phyloP scores from a whole-genome alignment of 805 yeast genomes.

The Wickerhamomyces chaumierensis region DNA sequence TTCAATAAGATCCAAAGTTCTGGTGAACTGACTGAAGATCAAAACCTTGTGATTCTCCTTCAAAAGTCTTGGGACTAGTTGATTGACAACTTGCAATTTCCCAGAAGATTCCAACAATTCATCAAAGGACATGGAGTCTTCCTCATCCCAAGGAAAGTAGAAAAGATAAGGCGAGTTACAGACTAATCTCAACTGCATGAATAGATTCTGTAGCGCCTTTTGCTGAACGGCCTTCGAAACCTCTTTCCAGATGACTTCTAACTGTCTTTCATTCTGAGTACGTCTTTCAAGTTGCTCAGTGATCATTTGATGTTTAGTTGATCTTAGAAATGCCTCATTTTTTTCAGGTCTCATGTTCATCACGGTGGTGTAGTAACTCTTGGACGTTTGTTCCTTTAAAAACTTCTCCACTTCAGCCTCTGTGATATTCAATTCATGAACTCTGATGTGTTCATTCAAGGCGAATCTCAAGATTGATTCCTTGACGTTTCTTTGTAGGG shows the following conservation, averaged over 20 bases:
- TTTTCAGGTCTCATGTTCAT: slow-evolving; percentile 1
- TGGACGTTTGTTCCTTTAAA: slow-evolving; percentile 26
- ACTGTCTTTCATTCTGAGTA: slow-evolving; percentile 5
- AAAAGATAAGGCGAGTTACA: slow-evolving; percentile 82
- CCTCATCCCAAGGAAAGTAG: slow-evolving; percentile 62
- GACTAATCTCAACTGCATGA: slow-evolving; percentile 77
- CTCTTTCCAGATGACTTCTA: slow-evolving; percentile 6
- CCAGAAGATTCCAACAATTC: slow-evolving; percentile 49
- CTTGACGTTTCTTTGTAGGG: slow-evolving; percentile 34
- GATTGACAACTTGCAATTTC: slow-evolving; percentile 60
- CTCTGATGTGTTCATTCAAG: slow-evolving; percentile 38
- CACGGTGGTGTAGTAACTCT: slow-evolving; percentile 12
- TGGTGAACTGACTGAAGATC: slow-evolving; percentile 80
- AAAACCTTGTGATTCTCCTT: slow-evolving; percentile 53
- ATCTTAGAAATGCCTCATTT: slow-evolving; percentile 8
- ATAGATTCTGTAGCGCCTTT: slow-evolving; percentile 50
- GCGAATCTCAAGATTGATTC: slow-evolving; percentile 33
- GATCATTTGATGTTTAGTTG: slow-evolving; percentile 5
- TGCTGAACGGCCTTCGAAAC: slow-evolving; percentile 31
- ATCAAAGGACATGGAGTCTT: slow-evolving; percentile 26
- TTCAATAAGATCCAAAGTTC: slow-evolving; percentile 67
- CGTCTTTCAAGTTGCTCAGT: neutral
- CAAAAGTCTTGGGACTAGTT: slow-evolving; percentile 42
- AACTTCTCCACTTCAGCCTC: slow-evolving; percentile 29
- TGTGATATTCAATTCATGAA: slow-evolving; percentile 22